Base-by-base conservation (phyloP, 2,329 filamentous ascomycete species). In the Alternaria consortialis region DNA sequence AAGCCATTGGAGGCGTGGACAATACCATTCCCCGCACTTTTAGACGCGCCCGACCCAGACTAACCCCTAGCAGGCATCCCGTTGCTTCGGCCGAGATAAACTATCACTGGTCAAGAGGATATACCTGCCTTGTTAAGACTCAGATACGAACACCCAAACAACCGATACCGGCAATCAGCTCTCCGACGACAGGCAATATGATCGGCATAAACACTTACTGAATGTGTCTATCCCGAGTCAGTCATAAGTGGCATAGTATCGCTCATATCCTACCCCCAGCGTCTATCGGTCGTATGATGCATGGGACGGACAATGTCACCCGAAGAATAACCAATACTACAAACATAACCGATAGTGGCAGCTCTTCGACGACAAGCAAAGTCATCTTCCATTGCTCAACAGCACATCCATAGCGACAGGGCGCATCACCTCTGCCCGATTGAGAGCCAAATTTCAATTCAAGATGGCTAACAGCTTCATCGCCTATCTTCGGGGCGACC, bases 401-500 rank as follows among this genome's bases (percentile, higher is more conserved):
- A 34, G 23, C 31, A 50, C 2, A 50, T 50, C 7, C 12, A 1
- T 2, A 50, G 32, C 46, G 32, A 50, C 20, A 36, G 11, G 46
- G 46, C 20, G 32, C 46, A 50, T 11, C 2, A 25, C 32, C 13
- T 36, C 20, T 50, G 40, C 13, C n/a, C 11, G 29, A 23, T 25
- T 31, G 48, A 46, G 25, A 25, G 5, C 42, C 11, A 29, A 25
- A 31, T 46, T 13, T 25, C 39, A 20, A 20, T n/a, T 36, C 53
- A 64, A 11, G 13, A 78, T 77, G 75, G 62, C 67, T 13, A 71
- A 70, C 55, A 60, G 58, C 54, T 70, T 78, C 58, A 43, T 73
- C 27, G 63, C 70, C 31, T 80, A 80, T 58, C 56, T 80, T 32
- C 72, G 74, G 11, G 74, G 77, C 37, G 74, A 74, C 7, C 75